Base-by-base conservation (phyloP, 2,329 filamentous ascomycete genomes). In the Lecanicillium sp. region DNA sequence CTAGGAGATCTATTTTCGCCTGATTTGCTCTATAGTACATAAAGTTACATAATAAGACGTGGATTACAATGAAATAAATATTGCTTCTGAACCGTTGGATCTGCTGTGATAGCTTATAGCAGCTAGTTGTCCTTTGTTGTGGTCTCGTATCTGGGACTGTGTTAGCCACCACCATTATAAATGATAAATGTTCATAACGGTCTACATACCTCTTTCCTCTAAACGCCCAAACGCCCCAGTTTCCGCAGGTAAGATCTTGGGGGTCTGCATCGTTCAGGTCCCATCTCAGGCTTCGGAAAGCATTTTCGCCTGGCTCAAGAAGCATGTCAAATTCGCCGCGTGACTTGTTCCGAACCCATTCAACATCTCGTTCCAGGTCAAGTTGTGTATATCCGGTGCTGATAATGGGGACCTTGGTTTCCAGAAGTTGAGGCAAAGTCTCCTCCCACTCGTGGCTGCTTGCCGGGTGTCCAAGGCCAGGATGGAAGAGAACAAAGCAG, bases 171-270 rank as follows among this genome's bases (percentile, higher is more conserved):
- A 27, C 5, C 19, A 33, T 44, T 38, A 43, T 35, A 36, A 28
- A 30, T 9, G 13, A 11, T n/a, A 34, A 18, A 8, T 28, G 5
- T 16, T 9, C 3, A 22, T 14, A 13, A 19, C 16, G 27, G 29
- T 43, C 27, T 35, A 62, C 76, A 51, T 75, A 95, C 78, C 90
- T 83, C 78, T 98, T 98, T 51, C 92, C 92, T 64, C 92, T 78
- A 69, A 98, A 98, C 12, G 83, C 88, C 87, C 94, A 98, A 2
- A 95, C 70, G 9, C 92, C 92, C 87, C 88, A 98, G 62, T 98
- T 98, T 40, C 92, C 90, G 54, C 87, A 94, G 51, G 83, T 95
- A 45, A 96, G 71, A 60, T 96, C 92, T 56, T 94, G 85, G 6
- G 90, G 89, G 58, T 95, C 92, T 47, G 92, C 67, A 55, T 98